A percentile compares a stretch with the other conserved stretches of the same genome.
These are phyloP conservation scores for Penicillium polonicum DNA, from an alignment of 2,329 filamentous ascomycete genomes.

Conservation along the genomic window DNA sequence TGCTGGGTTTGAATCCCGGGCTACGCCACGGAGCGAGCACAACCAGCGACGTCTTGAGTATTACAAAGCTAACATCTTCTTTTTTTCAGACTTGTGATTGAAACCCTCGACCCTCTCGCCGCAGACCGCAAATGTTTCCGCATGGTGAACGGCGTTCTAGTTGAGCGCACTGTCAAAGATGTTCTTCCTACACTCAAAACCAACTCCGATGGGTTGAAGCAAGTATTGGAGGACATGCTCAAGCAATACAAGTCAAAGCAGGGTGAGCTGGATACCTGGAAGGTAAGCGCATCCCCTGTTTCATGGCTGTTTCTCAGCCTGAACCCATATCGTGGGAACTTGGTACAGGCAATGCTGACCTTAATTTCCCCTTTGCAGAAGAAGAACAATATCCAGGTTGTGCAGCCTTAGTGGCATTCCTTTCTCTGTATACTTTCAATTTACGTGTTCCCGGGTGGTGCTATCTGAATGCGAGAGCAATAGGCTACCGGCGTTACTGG, in stretches of 20 bases:
- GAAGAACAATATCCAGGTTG: conserved; percentile 51
- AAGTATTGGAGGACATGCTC: conserved; percentile 88
- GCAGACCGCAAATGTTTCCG: conserved; percentile 94
- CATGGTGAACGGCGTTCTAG: conserved; percentile 94
- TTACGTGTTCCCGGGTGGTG: conserved; percentile 5
- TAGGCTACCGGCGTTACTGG: conserved; percentile 21
- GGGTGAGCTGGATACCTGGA: conserved; percentile 95
- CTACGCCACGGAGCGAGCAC: background rate
- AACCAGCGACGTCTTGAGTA: background rate
- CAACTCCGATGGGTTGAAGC: conserved; percentile 89
- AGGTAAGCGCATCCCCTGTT: conserved; percentile 61
- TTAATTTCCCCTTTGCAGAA: conserved; percentile 35
- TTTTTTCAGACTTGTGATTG: conserved; percentile 75
- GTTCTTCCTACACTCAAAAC: conserved; percentile 88
- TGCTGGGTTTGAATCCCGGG: background rate
- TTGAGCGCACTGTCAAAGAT: conserved; percentile 90
- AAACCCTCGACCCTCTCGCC: conserved; percentile 80
- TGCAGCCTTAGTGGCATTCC: conserved; percentile 39
- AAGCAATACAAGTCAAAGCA: conserved; percentile 97
- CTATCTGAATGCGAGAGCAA: conserved; percentile 6
- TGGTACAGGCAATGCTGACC: background rate
- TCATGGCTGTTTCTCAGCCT: background rate
- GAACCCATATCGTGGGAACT: background rate
- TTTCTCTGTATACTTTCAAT: conserved; percentile 12
- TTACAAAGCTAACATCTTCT: conserved; percentile 18